Conservation (phyloP, 2,329 filamentous ascomycete genomes). For the Sclerotinia spermophila region DNA sequence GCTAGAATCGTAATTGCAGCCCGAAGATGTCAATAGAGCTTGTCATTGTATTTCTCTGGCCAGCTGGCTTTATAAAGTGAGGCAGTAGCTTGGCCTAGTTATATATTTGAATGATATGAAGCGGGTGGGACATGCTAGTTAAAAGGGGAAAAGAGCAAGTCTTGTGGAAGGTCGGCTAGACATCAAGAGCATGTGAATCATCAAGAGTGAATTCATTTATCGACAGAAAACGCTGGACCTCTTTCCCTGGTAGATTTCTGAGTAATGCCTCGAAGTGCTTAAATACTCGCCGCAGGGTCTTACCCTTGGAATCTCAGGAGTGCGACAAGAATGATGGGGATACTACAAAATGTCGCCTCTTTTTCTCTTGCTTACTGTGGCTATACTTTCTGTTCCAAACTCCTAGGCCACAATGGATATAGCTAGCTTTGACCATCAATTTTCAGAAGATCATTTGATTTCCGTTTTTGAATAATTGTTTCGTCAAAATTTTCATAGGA, state of each 20-base stretch:
- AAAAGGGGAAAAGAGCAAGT: neutral
- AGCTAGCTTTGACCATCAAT: neutral
- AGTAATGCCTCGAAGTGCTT: neutral
- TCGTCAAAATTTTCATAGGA: neutral
- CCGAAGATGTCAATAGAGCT: too few relatives aligned
- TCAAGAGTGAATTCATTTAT: neutral
- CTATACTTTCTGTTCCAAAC: neutral
- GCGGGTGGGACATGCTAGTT: neutral
- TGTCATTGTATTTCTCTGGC: neutral
- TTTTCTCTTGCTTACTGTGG: neutral
- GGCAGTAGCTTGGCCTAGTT: neutral
- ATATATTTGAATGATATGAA: neutral
- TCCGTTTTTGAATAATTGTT: neutral
- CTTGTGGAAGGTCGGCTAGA: neutral
- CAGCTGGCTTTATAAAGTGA: neutral
- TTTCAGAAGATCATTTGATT: neutral
- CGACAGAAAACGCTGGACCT: neutral
- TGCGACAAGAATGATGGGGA: neutral
- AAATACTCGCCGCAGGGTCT: neutral
- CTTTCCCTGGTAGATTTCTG: accelerated
- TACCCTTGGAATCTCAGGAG: too few relatives aligned
- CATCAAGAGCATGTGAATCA: neutral
- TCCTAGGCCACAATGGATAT: neutral
- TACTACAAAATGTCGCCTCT: neutral
- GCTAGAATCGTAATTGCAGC: too few relatives aligned